phyloP scores from a whole-genome alignment of 805 yeast species.

The Lipomyces kockii region DNA sequence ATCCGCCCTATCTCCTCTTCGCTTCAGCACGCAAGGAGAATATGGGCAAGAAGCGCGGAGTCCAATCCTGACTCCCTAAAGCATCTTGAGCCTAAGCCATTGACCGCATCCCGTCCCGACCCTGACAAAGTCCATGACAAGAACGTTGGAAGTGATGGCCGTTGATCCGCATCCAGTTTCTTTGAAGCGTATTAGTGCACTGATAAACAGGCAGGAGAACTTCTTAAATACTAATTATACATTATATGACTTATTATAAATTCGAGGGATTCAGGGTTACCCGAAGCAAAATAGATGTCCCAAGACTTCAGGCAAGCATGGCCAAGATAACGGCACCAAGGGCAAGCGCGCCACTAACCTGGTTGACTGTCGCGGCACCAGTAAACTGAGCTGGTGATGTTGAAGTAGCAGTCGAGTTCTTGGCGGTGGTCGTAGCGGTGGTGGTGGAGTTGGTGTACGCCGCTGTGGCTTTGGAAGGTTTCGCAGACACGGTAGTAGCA shows the following conservation, averaged over 20 bases:
- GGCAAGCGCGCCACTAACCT: slow-evolving; percentile 2
- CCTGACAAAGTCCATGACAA: too few relatives aligned
- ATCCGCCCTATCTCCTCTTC: too few relatives aligned
- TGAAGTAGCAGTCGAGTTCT: neutral
- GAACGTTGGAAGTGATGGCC: too few relatives aligned
- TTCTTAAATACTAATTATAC: neutral
- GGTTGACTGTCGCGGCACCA: slow-evolving; percentile 1
- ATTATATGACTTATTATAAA: neutral
- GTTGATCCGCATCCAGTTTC: too few relatives aligned
- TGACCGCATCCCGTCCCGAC: too few relatives aligned
- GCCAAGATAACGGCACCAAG: neutral
- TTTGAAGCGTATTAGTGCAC: too few relatives aligned
- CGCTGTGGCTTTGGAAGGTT: neutral
- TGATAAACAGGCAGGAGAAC: too few relatives aligned
- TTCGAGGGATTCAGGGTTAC: too few relatives aligned
- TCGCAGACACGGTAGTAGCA: neutral
- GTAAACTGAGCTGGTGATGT: neutral
- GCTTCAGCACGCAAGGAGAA: too few relatives aligned
- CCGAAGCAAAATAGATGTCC: neutral
- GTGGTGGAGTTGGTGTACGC: neutral
- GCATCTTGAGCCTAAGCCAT: too few relatives aligned
- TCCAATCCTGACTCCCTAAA: too few relatives aligned
- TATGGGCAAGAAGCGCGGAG: too few relatives aligned
- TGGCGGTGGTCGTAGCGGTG: neutral
- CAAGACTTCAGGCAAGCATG: neutral